Conservation (phyloP, 768 basidiomycete species). For the Lentinula aciculospora region DNA sequence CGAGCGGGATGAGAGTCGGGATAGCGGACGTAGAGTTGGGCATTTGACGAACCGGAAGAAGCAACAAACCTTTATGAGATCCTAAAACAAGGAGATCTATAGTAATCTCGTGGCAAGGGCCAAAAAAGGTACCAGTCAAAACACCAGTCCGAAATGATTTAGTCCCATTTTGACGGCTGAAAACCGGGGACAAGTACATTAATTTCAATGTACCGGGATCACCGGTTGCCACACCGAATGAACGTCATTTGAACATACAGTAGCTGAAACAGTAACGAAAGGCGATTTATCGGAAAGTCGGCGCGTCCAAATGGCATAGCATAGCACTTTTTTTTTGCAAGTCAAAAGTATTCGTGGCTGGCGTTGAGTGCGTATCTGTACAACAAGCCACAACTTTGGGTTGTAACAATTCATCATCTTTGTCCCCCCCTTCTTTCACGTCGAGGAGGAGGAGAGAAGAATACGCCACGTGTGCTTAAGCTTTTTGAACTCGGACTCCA, state of each 20-base stretch:
- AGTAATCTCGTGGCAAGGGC: conserved; percentile 2
- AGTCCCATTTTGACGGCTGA: conserved; percentile 2
- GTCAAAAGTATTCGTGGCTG: no score
- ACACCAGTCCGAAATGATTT: background rate
- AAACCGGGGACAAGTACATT: background rate
- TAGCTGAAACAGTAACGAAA: background rate
- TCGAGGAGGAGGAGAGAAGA: background rate
- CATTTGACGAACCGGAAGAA: conserved; percentile 1
- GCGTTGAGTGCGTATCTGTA: background rate
- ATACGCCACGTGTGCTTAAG: background rate
- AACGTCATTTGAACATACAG: background rate
- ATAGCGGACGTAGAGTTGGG: conserved; percentile 3
- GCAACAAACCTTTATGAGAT: background rate
- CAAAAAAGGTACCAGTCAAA: conserved; percentile 3
- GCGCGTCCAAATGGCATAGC: background rate
- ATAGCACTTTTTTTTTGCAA: no score
- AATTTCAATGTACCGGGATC: conserved; percentile 3
- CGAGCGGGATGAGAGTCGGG: conserved; percentile 1
- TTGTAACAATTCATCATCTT: background rate
- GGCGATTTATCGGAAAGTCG: background rate
- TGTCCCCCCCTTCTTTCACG: background rate
- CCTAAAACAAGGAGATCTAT: background rate
- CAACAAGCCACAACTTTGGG: background rate
- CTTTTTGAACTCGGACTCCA: background rate
- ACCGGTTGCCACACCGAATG: conserved; percentile 1